Evolutionary conservation across 192 early-diverging fungal species (phyloP), one percentile per base, ranked within the genome.

Genomic region (Linnemannia exigua): DNA sequence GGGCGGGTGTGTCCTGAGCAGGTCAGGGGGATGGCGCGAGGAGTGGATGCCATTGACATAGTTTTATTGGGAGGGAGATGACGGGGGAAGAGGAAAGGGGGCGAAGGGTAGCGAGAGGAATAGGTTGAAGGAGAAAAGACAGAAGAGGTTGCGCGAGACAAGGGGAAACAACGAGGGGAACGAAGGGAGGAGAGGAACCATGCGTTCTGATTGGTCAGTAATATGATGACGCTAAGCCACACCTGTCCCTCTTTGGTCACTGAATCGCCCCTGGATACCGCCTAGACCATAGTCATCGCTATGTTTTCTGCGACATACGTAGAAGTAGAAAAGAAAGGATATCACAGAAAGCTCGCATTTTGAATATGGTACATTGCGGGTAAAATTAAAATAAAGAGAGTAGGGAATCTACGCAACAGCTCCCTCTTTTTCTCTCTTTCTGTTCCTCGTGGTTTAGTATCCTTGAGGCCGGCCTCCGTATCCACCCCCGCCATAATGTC

Each of bases 1-100:
- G 97, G 97, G 28, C 97, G 92, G 22, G 97, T 96, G 75, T 98
- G 97, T 2, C 97, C 97, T 35, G 96, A 95, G 88, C 97, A 98
- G 17, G 96, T 96, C 77, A 98, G 88, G 33, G 97, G 94, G 70
- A 95, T 95, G 47, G 92, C 88, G 76, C 91, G 90, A 31, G 89
- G 84, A 74, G 90, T 84, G 7, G 82, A 84, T 70, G 82, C 82
- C 82, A 84, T 84, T 48, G 82, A 63, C 76, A 84, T 84, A 74
- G 25, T 63, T 35, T 38, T 76, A 33, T 22, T 44, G 16, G 46
- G 82, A 5, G 33, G 72, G 22, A 15, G 51, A 76, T 52, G 66
- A 52, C 41, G 72, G 83, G 36, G 19, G 35, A 38, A 70, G 44
- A 61, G 67, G 36, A 38, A 11, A 74, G 41, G 37, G 22, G 73